Base-by-base conservation (phyloP, 2,329 filamentous ascomycete genomes). In the Piedraia hortae region DNA sequence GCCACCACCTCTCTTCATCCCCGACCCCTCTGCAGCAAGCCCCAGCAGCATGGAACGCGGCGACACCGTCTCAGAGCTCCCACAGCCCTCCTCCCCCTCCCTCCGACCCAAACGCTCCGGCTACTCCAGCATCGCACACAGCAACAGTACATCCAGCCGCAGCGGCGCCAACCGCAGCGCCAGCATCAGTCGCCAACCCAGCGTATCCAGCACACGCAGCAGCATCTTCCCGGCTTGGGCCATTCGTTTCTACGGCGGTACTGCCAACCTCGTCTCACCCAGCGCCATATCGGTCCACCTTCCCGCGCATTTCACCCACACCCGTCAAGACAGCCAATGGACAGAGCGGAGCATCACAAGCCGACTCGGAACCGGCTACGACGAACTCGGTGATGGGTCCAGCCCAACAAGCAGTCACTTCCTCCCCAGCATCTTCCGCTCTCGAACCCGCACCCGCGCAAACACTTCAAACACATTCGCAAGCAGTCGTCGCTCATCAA, bases 221-320 rank as follows among this genome's bases (percentile, higher is more conserved):
- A 34, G 25, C 19, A 28, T 43, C 12, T 44, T 45, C 23, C 42
- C 42, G 5, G 31, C 31, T 3, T 45, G 42, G 42, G 42, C 41
- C 6, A 44, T 34, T 23, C 31, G 35, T 10, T 45, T 42, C 27
- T 45, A 45, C 29, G 32, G 30, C 10, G 35, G 38, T 3, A 34
- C 30, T 12, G 29, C 29, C 10, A 25, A 28, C 6, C 28, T 44
- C 10, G 19, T 34, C 8, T 34, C 31, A 11, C 14, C 32, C 3
- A 41, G 37, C 26, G 36, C 38, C 20, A 29, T 38, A 10, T 40
- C 38, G 3, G 23, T 39, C 16, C 20, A 24, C 12, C n/a, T n/a
- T 34, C 31, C 21, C 28, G 31, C 7, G 28, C 26, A n/a, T 29
- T 28, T 17, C 28, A 15, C n/a, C 14, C 36, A 39, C 26, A 18